phyloP scores from a whole-genome alignment of 2,329 filamentous ascomycete genomes.

The Colletotrichum filicis region DNA sequence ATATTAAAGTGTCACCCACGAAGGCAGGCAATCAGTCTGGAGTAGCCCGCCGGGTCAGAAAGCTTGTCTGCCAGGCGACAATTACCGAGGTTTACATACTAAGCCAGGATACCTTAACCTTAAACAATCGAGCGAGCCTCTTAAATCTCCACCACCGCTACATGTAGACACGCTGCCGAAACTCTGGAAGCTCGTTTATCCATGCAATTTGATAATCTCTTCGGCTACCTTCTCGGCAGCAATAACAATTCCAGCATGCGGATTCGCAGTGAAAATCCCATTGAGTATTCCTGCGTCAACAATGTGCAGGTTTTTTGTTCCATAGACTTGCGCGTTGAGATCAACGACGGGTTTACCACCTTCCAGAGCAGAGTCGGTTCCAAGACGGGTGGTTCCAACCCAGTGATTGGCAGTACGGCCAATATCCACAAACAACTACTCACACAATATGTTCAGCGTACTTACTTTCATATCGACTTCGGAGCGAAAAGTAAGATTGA shows the following conservation, averaged over 20 bases:
- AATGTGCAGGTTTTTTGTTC: conserved; percentile 37
- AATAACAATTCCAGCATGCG: background rate
- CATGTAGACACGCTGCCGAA: background rate
- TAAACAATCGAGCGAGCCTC: background rate
- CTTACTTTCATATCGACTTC: too few species aligned
- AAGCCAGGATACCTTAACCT: too few species aligned
- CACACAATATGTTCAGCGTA: too few species aligned
- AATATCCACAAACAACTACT: background rate
- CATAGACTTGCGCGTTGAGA: conserved; percentile 31
- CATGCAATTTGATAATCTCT: background rate
- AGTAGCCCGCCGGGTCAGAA: background rate
- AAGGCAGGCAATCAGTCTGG: background rate
- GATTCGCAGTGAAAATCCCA: background rate
- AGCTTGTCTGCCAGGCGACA: too few species aligned
- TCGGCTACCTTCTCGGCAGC: background rate
- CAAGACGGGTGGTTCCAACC: background rate
- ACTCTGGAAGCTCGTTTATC: background rate
- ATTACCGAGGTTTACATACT: too few species aligned
- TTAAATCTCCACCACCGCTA: background rate
- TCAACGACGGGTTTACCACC: background rate
- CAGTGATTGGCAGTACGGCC: background rate
- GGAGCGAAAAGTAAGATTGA: background rate
- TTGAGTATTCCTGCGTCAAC: conserved; percentile 39
- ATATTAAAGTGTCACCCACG: background rate
- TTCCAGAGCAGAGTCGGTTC: background rate